These are phyloP conservation scores for Aspergillus carlsbadensis DNA, from an alignment of 495 filamentous ascomycete species.

Conservation along the genomic window DNA sequence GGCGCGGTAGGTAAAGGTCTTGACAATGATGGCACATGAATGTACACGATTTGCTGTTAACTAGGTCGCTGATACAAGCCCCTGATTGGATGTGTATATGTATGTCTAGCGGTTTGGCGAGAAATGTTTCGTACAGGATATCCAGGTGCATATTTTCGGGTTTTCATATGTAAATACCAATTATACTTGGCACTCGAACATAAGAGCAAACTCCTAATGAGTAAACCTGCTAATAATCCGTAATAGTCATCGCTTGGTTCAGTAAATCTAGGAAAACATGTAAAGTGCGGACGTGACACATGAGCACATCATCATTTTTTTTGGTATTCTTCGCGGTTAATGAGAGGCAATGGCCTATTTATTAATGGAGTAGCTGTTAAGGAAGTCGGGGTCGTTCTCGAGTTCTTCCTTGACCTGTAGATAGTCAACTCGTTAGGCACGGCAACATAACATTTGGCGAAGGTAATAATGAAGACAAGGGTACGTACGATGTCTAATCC, in stretches of 20 bases:
- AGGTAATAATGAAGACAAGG: conserved; percentile 2
- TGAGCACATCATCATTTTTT: not conserved
- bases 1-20: too few species aligned
- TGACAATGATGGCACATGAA: too few species aligned
- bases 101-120: conserved; percentile 1
- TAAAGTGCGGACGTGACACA: not conserved
- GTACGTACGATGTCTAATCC: conserved; percentile 91
- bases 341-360: conserved; percentile 26
- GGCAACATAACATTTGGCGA: not conserved
- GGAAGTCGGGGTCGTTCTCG: conserved; percentile 70
- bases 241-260: conserved; percentile 14
- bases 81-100: conserved; percentile 8
- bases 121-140: not conserved
- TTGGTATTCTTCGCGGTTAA: conserved; percentile 13
- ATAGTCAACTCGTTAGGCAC: not conserved
- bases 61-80: not conserved
- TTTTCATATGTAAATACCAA: too few species aligned
- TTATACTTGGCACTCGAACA: not conserved
- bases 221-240: not conserved
- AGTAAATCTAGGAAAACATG: conserved; percentile 6
- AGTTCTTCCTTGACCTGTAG: conserved; percentile 78
- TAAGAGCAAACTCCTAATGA: not conserved
- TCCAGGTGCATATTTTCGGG: not conserved
- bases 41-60: too few species aligned
- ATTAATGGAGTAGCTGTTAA: conserved; percentile 61